phyloP scores from a whole-genome alignment of 1,139 yeast genomes.

The Suhomyces yuchorum region DNA sequence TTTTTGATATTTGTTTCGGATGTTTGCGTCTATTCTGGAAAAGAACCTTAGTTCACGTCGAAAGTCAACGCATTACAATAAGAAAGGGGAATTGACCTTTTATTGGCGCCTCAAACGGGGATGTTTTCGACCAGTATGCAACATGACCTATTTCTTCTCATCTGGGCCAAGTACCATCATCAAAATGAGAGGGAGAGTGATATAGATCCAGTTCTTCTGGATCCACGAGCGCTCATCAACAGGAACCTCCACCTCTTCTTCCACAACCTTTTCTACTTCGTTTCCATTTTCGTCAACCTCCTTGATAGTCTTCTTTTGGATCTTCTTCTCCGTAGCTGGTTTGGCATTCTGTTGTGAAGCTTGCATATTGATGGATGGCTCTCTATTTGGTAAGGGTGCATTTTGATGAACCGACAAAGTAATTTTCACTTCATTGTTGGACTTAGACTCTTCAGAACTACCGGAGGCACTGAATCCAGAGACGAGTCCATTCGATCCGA shows the following conservation, averaged over 20 bases:
- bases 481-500: constrained; percentile 3
- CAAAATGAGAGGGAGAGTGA: constrained; percentile 38
- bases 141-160: constrained; percentile 18
- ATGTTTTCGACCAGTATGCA: too few relatives aligned
- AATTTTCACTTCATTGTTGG: neutral
- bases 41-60: too few relatives aligned
- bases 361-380: constrained; percentile 13
- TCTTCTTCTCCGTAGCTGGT: constrained; percentile 19
- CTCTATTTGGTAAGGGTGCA: constrained; percentile 34
- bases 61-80: too few relatives aligned
- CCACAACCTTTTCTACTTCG: constrained; percentile 27
- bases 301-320: constrained; percentile 17
- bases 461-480: constrained; percentile 5
- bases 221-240: constrained; percentile 49
- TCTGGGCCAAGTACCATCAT: constrained; percentile 32
- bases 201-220: constrained; percentile 57
- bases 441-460: neutral
- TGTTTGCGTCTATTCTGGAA: too few relatives aligned
- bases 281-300: constrained; percentile 29
- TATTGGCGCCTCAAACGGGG: too few relatives aligned
- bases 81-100: too few relatives aligned
- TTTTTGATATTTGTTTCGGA: too few relatives aligned
- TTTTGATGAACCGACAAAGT: neutral
- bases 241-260: constrained; percentile 28
- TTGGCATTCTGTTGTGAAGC: constrained; percentile 9